Evolutionary conservation across 2,329 filamentous ascomycete genomes (phyloP), one percentile per base, ranked within the genome.

Genomic region (Fonsecaea pedrosoi): DNA sequence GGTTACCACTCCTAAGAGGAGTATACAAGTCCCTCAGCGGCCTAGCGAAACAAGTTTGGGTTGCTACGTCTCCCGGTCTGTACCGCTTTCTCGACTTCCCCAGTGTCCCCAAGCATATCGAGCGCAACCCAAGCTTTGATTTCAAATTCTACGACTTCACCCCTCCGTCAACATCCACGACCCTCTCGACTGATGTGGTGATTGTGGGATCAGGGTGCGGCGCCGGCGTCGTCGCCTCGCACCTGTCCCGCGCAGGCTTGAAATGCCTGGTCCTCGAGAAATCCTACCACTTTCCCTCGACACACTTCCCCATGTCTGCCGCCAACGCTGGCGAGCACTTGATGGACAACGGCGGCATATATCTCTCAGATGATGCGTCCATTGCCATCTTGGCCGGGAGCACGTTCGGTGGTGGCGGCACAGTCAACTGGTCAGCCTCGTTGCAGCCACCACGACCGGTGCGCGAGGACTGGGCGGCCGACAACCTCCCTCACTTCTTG

Each of bases 121-220:
- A 80, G 25, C 82, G 81, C 0, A 80, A 79, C 3, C 82, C 84
- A 64, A 82, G 82, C 2, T 86, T 82, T 70, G 79, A 83, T 4
- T 88, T 85, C 73, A 77, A 82, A 9, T 89, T 89, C 69, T 74
- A 89, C 15, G 85, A 89, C 66, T 78, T 87, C 21, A 84, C 85
- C 1, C 81, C 85, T 0, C 81, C 82, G 0, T 75, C 81, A 7
- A 75, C 82, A 4, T 81, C 86, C 0, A 87, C 89, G 69, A 83
- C 84, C 2, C 80, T 96, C 45, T 76, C 30, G 1, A 90, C 91
- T 0, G 94, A 97, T 76, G 87, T 96, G 0, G 87, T 96, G 48
- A 88, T 97, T 65, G 85, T 97, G 21, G 94, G 94, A 2, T 95
- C 91, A 42, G 94, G 94, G 34, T 96, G 92, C 73, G 94, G 94